A percentile compares a stretch with the other conserved stretches of the same genome.
Evolutionary conservation across 2,329 filamentous ascomycete genomes (phyloP).

Genomic region (Diplodia corticola): DNA sequence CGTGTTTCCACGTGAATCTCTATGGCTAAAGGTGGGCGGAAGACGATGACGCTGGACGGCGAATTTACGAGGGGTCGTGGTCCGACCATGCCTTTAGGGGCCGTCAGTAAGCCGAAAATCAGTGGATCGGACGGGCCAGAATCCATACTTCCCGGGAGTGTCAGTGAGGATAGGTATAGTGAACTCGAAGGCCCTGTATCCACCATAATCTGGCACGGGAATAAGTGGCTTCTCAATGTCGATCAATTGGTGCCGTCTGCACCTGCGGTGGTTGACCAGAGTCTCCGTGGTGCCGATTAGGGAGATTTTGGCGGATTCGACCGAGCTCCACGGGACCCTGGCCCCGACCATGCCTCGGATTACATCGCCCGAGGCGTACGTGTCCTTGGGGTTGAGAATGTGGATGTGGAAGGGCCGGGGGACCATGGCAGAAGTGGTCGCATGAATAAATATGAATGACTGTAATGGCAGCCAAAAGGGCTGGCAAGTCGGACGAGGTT

Average conservation of each 20-base stretch:
- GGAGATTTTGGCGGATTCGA: slow-evolving; percentile 30
- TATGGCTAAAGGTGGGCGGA: slow-evolving; percentile 27
- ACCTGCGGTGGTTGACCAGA: no score
- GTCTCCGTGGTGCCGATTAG: slow-evolving; percentile 38
- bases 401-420: no score
- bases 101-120: slow-evolving; percentile 36
- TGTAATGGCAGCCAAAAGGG: no score
- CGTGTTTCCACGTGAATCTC: slow-evolving; percentile 32
- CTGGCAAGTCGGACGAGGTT: no score
- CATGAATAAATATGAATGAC: no score
- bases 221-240: slow-evolving; percentile 21
- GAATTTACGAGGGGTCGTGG: slow-evolving; percentile 31
- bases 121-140: slow-evolving; percentile 39
- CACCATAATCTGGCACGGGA: no score
- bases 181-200: no score
- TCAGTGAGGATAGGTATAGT: not conserved
- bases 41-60: slow-evolving; percentile 28
- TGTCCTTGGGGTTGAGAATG: not conserved
- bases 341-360: not conserved
- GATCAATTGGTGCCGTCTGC: no score
- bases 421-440: no score
- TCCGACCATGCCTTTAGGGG: slow-evolving; percentile 23
- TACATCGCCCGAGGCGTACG: not conserved
- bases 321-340: not conserved
- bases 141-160: slow-evolving; percentile 29